Evolutionary conservation across 164 flowering plant species (phyloP).

Genomic region (Macadamia integrifolia): DNA sequence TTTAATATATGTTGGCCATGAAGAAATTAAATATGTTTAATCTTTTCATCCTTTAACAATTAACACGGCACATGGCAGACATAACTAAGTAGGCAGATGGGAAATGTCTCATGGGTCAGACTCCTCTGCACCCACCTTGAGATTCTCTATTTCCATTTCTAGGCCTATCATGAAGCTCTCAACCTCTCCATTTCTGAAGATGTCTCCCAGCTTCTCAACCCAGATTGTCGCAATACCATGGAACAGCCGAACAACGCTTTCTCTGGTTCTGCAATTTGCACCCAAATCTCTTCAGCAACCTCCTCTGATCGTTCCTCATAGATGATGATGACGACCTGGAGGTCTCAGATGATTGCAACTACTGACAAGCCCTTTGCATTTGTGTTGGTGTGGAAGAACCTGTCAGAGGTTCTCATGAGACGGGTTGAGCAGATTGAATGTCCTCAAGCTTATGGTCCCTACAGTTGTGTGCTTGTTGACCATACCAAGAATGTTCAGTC

Average conservation of each 20-base stretch:
- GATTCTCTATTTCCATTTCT: conserved; percentile 24
- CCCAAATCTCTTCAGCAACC: conserved; percentile 64
- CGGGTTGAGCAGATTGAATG: conserved; percentile 61
- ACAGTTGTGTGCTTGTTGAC: conserved; percentile 17
- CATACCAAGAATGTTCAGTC: conserved; percentile 39
- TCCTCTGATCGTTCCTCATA: conserved; percentile 48
- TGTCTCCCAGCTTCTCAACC: conserved; percentile 51
- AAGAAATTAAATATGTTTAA: no score
- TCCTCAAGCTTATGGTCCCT: conserved; percentile 65
- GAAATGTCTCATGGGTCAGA: neutral
- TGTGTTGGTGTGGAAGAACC: conserved; percentile 41
- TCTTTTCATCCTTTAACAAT: no score
- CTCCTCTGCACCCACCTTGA: conserved; percentile 33
- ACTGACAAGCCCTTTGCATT: conserved; percentile 8
- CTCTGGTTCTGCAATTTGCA: conserved; percentile 80
- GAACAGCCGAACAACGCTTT: conserved; percentile 67
- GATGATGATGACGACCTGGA: conserved; percentile 10
- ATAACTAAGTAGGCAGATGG: no score
- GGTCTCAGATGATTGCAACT: neutral
- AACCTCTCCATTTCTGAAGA: conserved; percentile 15
- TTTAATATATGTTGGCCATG: no score
- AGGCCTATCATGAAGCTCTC: conserved; percentile 37
- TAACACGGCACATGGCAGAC: no score
- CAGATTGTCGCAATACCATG: conserved; percentile 26
- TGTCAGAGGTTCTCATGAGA: conserved; percentile 15